Conservation (phyloP, 148 eudicot genomes). For the Amaranthus palmeri region DNA sequence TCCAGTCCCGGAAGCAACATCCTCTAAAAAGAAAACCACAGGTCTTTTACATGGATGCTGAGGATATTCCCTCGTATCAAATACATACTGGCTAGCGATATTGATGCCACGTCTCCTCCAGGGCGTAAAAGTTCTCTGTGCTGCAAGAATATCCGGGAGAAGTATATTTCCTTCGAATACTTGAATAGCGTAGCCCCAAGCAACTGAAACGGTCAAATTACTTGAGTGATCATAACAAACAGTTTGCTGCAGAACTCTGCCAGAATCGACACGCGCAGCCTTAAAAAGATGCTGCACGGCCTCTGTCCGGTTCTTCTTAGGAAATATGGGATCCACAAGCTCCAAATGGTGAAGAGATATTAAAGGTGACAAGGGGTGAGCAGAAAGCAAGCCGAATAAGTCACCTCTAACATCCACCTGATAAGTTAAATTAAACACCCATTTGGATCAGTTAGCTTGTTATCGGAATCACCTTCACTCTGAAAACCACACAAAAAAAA, state of each 20-base stretch:
- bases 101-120: conserved; percentile 56
- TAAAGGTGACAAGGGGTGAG: conserved; percentile 61
- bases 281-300: conserved; percentile 45
- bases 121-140: conserved; percentile 56
- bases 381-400: conserved; percentile 60
- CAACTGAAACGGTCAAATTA: conserved; percentile 47
- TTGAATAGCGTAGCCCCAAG: conserved; percentile 86
- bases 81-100: conserved; percentile 31
- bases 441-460: background rate
- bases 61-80: conserved; percentile 51
- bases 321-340: conserved; percentile 46
- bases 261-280: conserved; percentile 44
- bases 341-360: conserved; percentile 64
- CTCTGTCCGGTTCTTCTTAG: conserved; percentile 35
- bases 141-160: conserved; percentile 53
- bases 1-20: conserved; percentile 33
- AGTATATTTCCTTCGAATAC: conserved; percentile 57
- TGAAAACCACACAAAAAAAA: background rate
- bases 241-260: conserved; percentile 64
- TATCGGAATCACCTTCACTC: background rate
- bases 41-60: conserved; percentile 59
- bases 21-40: conserved; percentile 51
- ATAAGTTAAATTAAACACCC: background rate
- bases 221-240: conserved; percentile 46
- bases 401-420: conserved; percentile 82